phyloP scores from a whole-genome alignment of 176 grass and related monocot genomes.

The Avena insularis region DNA sequence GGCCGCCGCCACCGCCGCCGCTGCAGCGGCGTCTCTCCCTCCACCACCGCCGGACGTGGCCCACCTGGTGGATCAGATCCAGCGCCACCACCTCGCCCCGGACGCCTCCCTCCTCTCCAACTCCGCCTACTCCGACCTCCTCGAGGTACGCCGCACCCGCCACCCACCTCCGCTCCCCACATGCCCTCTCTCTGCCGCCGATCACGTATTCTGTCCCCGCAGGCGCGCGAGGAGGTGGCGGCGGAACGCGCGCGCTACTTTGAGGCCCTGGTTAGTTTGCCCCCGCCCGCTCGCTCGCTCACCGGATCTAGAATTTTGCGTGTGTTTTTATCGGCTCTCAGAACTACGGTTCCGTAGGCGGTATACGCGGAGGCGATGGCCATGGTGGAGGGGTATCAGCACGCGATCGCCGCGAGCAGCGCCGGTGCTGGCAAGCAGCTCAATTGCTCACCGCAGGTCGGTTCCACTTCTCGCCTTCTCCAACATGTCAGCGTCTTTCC shows the following conservation, averaged over 20 bases:
- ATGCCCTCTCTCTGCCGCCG: background rate
- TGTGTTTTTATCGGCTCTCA: conserved; percentile 41
- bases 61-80: conserved; percentile 85
- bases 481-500: background rate
- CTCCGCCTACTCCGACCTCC: conserved; percentile 75
- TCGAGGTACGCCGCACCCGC: conserved; percentile 54
- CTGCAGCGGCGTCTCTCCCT: conserved; percentile 56
- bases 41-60: conserved; percentile 71
- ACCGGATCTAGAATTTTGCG: conserved; percentile 36
- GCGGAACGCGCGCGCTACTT: conserved; percentile 80
- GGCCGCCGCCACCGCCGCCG: conserved; percentile 54
- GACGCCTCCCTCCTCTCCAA: conserved; percentile 90
- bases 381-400: conserved; percentile 94
- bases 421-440: conserved; percentile 67
- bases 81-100: conserved; percentile 90
- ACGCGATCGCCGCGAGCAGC: conserved; percentile 49
- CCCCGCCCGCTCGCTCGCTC: background rate
- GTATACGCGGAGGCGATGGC: conserved; percentile 84
- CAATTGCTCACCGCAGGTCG: conserved; percentile 87
- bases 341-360: conserved; percentile 45
- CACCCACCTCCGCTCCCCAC: no score
- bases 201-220: background rate
- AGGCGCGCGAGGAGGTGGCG: conserved; percentile 93
- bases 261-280: conserved; percentile 75
- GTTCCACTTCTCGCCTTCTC: conserved; percentile 38